phyloP scores from a whole-genome alignment of 2,329 filamentous ascomycete genomes.

The Cucurbitaria berberidis region DNA sequence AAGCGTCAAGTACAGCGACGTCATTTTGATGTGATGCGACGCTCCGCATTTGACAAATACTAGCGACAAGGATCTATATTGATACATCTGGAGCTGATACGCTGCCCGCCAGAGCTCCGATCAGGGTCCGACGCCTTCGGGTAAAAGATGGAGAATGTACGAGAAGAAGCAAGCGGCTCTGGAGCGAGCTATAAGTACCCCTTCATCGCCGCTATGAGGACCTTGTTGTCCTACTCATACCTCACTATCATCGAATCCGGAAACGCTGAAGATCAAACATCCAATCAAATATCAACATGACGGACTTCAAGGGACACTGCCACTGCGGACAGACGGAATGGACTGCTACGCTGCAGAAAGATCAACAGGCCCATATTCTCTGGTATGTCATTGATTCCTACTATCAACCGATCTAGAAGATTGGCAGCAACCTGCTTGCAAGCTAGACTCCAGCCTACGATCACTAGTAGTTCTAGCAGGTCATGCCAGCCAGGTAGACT shows the following conservation, averaged over 20 bases:
- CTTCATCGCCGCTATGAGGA: conserved; percentile 5
- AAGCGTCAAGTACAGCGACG: not conserved
- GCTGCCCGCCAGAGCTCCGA: not conserved
- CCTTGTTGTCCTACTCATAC: conserved; percentile 14
- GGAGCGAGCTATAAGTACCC: not conserved
- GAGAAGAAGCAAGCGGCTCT: not conserved
- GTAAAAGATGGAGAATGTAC: not conserved
- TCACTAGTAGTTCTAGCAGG: too few species aligned
- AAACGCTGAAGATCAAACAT: not conserved
- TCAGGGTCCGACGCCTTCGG: not conserved
- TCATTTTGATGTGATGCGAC: not conserved
- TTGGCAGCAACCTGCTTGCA: too few species aligned
- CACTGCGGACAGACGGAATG: conserved; percentile 62
- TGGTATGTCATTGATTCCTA: conserved; percentile 46
- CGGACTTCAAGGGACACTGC: conserved; percentile 58
- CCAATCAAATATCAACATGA: conserved; percentile 44
- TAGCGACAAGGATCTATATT: not conserved
- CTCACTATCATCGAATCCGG: not conserved
- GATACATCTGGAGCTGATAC: not conserved
- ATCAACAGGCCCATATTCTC: conserved; percentile 54
- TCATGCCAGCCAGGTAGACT: too few species aligned
- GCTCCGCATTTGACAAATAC: conserved; percentile 7
- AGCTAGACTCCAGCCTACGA: too few species aligned
- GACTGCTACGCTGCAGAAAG: conserved; percentile 56
- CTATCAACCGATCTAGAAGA: too few species aligned